Percentiles rank a stretch among this genome's conserved stretches.
phyloP scores from a whole-genome alignment of 1,284 basidiomycete species.

The Trichosporon sp. region DNA sequence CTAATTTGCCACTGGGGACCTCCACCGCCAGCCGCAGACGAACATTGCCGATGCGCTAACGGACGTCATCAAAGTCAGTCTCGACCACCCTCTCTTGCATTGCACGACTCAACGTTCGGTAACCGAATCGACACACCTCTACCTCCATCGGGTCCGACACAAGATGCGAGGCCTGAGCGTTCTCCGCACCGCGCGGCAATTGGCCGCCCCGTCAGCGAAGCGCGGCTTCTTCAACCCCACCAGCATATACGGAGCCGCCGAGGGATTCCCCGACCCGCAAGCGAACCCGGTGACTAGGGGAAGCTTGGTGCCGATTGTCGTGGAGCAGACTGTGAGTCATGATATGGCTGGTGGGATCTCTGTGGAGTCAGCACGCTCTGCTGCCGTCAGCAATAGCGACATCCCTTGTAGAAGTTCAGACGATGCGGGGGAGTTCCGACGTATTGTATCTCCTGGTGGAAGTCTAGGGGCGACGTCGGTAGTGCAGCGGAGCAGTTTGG shows the following conservation, averaged over 20 bases:
- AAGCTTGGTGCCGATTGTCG: conserved; percentile 80
- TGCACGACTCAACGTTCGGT: neutral
- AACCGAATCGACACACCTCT: neutral
- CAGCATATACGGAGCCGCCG: neutral
- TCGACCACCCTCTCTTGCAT: neutral
- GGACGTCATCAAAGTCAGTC: conserved; percentile 10
- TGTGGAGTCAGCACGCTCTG: too few species aligned
- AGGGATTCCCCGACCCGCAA: conserved; percentile 8
- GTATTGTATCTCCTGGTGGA: too few species aligned
- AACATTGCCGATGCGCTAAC: conserved; percentile 2
- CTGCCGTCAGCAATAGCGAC: too few species aligned
- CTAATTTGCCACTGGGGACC: conserved; percentile 17
- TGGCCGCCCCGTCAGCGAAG: neutral
- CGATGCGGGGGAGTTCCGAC: too few species aligned
- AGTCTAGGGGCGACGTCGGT: too few species aligned
- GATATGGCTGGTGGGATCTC: too few species aligned
- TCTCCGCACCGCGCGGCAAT: neutral
- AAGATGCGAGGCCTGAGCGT: neutral
- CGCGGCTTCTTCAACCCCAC: neutral
- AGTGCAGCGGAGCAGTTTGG: too few species aligned
- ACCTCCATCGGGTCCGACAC: neutral
- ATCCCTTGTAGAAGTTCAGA: too few species aligned
- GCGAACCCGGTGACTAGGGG: conserved; percentile 41
- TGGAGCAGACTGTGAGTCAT: conserved; percentile 78
- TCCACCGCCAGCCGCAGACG: conserved; percentile 9